phyloP scores from a whole-genome alignment of 305 asterid genomes.

The Ilex paraguariensis region DNA sequence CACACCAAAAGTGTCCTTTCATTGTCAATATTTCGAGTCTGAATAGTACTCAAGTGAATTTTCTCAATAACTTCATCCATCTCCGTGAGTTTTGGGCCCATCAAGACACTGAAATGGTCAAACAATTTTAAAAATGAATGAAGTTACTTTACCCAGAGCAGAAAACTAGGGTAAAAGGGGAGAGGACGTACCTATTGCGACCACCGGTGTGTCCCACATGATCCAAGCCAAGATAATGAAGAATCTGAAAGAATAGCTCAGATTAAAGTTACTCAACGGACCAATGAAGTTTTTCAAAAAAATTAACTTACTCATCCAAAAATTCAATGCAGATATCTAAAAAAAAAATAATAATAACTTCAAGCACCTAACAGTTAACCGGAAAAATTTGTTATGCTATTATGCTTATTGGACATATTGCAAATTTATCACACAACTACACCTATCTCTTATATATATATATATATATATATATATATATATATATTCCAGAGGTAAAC shows the following conservation, averaged over 20 bases:
- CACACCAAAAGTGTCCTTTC: conserved; percentile 91
- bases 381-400: too few relatives aligned
- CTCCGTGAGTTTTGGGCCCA: conserved; percentile 78
- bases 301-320: too few relatives aligned
- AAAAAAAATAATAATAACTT: too few relatives aligned
- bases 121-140: conserved; percentile 15
- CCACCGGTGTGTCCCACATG: conserved; percentile 95
- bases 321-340: too few relatives aligned
- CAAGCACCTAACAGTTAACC: too few relatives aligned
- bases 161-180: conserved; percentile 9
- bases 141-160: conserved; percentile 1
- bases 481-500: too few relatives aligned
- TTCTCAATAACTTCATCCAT: conserved; percentile 71
- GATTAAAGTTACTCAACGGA: conserved; percentile 8
- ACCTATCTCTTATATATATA: too few relatives aligned
- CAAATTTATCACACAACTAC: too few relatives aligned
- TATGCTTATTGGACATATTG: too few relatives aligned
- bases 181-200: conserved; percentile 53
- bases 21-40: conserved; percentile 30
- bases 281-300: too few relatives aligned
- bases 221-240: conserved; percentile 95
- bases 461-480: too few relatives aligned
- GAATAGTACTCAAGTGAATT: conserved; percentile 47
- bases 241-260: conserved; percentile 52
- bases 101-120: conserved; percentile 44